Conservation (phyloP, 2,329 filamentous ascomycete genomes). For the Alternaria alternata region DNA sequence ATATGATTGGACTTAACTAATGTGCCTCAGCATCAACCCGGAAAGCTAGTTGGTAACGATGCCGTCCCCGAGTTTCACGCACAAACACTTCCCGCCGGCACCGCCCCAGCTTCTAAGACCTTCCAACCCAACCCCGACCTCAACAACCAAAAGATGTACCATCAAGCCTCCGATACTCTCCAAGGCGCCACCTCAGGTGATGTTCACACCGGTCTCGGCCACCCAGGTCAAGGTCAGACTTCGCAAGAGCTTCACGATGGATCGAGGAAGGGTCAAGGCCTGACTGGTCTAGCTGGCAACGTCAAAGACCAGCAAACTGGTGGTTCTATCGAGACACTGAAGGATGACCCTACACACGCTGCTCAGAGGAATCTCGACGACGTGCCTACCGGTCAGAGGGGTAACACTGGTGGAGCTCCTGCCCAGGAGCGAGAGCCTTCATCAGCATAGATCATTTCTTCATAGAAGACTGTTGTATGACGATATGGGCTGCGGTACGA, state of each 20-base stretch:
- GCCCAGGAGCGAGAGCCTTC: constrained; percentile 49
- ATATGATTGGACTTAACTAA: background rate
- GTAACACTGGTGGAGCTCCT: constrained; percentile 37
- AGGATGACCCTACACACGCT: constrained; percentile 47
- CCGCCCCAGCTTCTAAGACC: constrained; percentile 63
- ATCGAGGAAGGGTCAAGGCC: constrained; percentile 53
- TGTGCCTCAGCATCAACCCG: constrained; percentile 67
- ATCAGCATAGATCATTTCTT: background rate
- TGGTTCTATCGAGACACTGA: constrained; percentile 26
- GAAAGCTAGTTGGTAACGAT: constrained; percentile 67
- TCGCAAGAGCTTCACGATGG: constrained; percentile 60
- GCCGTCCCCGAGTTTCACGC: constrained; percentile 69
- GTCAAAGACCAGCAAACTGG: constrained; percentile 15
- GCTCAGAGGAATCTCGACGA: constrained; percentile 51
- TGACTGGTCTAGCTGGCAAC: constrained; percentile 53
- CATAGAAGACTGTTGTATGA: background rate
- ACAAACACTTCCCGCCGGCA: constrained; percentile 67
- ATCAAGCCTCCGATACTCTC: constrained; percentile 57
- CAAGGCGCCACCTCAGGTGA: constrained; percentile 62
- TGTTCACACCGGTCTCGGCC: constrained; percentile 63
- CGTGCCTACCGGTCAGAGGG: constrained; percentile 45
- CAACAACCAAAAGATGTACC: constrained; percentile 54
- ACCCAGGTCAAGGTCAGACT: constrained; percentile 61
- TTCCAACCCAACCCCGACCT: constrained; percentile 57
- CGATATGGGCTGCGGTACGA: background rate